Evolutionary conservation across 495 filamentous ascomycete genomes (phyloP), one percentile per base, ranked within the genome.

Genomic region (Annulohypoxylon moriforme): DNA sequence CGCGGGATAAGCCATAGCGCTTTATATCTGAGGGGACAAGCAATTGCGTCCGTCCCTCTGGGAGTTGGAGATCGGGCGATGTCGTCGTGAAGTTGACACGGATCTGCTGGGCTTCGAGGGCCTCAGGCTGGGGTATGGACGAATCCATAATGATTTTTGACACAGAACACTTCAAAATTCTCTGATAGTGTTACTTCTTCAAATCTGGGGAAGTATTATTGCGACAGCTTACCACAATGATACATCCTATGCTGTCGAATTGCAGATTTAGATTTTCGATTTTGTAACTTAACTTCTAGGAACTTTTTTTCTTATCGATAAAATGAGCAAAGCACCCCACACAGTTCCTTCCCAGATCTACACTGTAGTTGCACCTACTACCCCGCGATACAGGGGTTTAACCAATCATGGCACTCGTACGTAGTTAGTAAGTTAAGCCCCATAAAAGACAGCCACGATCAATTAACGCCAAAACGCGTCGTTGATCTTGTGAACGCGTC

Each of bases 1-100:
- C 88, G 31, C 92, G 91, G 1, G 95, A 98, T 18, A 99, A 89
- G 60, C 90, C 93, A 87, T 97, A 96, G 79, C 96, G 89, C 72
- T 92, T 90, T 65, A 98, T 86, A 58, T 90, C 94, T 55, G 84
- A 82, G 14, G 86, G 85, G 0, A 88, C 86, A 38, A 87, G 81
- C 42, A 88, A 78, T 69, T 86, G 81, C 22, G 82, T 77, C 72
- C 86, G 85, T 64, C 75, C 79, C 64, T 88, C 86, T 40, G 86
- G 82, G 29, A 90, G 80, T 75, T 88, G 82, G 53, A 90, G 82
- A 58, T 89, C 87, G 34, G 81, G 75, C 38, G 86, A 82, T 33
- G 81, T 84, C 27, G 88, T 90, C 49, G 81, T 84, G 80, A 90
- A 89, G 72, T 84, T 85, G 56, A 89, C 86, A 38, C 84, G 83